Conservation (phyloP, 306 rosid species). For the Rosa multiflora region DNA sequence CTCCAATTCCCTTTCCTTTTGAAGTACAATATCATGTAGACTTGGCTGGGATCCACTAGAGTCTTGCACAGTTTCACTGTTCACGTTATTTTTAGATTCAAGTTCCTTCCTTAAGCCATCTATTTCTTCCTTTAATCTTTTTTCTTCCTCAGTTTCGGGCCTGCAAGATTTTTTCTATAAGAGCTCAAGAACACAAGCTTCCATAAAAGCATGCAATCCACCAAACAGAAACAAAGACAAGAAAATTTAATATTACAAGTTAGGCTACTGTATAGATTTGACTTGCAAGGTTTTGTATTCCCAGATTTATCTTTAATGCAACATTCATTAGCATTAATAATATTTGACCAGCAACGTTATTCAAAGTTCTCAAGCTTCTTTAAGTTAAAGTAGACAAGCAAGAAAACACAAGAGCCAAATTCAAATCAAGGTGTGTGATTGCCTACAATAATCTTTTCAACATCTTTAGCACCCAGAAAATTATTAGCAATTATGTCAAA, state of each 20-base stretch:
- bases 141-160: slow-evolving; percentile 76
- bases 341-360: not conserved
- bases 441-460: not conserved
- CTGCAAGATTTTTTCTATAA: slow-evolving; percentile 44
- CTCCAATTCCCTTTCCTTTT: slow-evolving; percentile 75
- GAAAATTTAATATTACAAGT: not conserved
- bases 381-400: not conserved
- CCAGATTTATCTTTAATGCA: not conserved
- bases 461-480: not conserved
- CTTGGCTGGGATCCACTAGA: slow-evolving; percentile 45
- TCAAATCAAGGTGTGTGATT: no score
- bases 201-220: slow-evolving; percentile 2
- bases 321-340: not conserved
- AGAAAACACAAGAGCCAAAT: not conserved
- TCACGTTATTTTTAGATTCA: slow-evolving; percentile 38
- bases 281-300: not conserved
- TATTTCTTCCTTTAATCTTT: slow-evolving; percentile 72
- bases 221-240: not conserved
- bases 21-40: slow-evolving; percentile 27
- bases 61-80: slow-evolving; percentile 46
- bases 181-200: slow-evolving; percentile 37
- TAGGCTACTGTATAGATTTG: not conserved
- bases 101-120: slow-evolving; percentile 66
- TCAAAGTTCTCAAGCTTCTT: not conserved
- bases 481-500: not conserved